Base-by-base conservation (phyloP, 768 basidiomycete species). In the Termitomyces sp. region DNA sequence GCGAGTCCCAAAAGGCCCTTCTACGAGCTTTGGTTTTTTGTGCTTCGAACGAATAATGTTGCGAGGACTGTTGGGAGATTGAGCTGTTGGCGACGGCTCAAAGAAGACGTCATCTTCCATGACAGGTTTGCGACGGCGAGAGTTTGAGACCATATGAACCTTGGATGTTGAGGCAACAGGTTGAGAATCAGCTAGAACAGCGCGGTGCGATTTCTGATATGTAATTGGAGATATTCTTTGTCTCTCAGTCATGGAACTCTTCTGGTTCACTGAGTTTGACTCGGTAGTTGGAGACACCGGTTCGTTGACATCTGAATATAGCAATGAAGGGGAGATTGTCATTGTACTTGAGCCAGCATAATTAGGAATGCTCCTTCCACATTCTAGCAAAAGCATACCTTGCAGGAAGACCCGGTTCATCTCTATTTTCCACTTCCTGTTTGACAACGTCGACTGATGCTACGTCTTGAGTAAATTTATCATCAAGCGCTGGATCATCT, bases 1-100 rank as follows among this genome's bases (percentile, higher is more conserved):
- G 8, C 61, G 57, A 26, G 63, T 70, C 3, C 69, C 60, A 53
- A 71, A 73, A 9, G 68, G 65, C n/a, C 70, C 72, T 42, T 74
- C 68, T 1, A 65, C 52, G 14, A 72, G 60, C 58, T 58, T 58
- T 56, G 50, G 62, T 10, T 22, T 55, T 46, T 32, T 47, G 59
- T 46, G 57, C 13, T 55, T 60, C 14, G 31, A n/a, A 12, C 46
- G 53, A 10, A n/a, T 31, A 50, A 24, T 22, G 14, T 56, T 47
- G 7, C 46, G 8, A 27, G 18, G 36, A 6, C 27, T 46, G 18
- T 55, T 32, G 1, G 57, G 59, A 26, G 63, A 54, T 9, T 52
- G 47, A 4, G 59, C 36, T n/a, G 55, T 26, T 5, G 63, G 44
- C 5, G 37, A n/a, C 0, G 59, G 47, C 5, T 29, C 55, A 46